Evolutionary conservation across 805 yeast species (phyloP), one percentile per base, ranked within the genome.

Genomic region (Metschnikowia noctiluminum): DNA sequence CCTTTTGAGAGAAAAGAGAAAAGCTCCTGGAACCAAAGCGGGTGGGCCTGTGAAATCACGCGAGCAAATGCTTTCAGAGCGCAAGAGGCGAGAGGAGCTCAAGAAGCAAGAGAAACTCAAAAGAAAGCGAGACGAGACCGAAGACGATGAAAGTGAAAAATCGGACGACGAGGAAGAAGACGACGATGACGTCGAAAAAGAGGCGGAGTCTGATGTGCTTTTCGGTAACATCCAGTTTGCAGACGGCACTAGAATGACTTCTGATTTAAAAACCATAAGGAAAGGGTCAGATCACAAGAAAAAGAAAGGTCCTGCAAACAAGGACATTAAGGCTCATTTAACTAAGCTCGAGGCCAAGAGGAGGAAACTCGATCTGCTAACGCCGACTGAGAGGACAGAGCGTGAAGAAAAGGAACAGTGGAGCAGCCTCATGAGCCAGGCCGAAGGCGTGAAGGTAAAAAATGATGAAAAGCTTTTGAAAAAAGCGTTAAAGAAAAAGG

Each of bases 381-480:
- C 84, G 51, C 70, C 71, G 12, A 89, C 81, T 40, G 80, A 83
- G 39, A 85, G 82, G 60, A 76, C 76, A 48, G 77, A 79, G 52
- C 67, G 77, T 14, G 78, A 78, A 49, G 89, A 87, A 52, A 89
- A 90, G 61, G 84, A 82, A 34, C 81, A 84, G 60, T 94, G 99
- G 99, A 82, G 79, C 58, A 79, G 80, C 58, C 89, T 94, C 10
- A 73, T 92, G 70, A 78, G 86, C 30, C 91, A 85, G 62, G 89
- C 95, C 7, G 96, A 90, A 66, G 99, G 99, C 43, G 69, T 81
- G 28, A 92, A 89, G 65, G 73, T 92, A 40, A 87, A 86, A 59
- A 97, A 94, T 67, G 95, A 92, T 66, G 98, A 92, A 65, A 84
- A 82, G 62, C 71, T 94, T 58, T 78, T 94, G 67, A 85, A 84